Evolutionary conservation across 2,329 filamentous ascomycete species (phyloP).

Genomic region (Didymella arachidicola): DNA sequence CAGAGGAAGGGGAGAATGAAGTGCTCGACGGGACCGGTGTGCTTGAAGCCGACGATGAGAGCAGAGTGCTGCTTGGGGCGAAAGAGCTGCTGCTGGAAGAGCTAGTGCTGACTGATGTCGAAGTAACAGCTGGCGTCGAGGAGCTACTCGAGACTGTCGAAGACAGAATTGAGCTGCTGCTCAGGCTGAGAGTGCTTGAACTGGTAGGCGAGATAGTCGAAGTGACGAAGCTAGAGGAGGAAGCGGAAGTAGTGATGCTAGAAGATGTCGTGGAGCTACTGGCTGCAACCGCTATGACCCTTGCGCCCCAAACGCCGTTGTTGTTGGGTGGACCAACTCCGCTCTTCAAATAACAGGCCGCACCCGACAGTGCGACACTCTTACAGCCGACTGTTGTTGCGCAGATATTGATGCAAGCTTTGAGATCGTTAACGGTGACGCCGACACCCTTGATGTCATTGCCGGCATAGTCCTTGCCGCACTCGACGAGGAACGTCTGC

Average conservation of each 20-base stretch:
- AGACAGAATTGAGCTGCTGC: not conserved
- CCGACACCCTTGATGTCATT: conserved; percentile 9
- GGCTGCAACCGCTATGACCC: not conserved
- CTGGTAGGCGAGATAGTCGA: not conserved
- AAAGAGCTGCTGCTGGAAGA: not conserved
- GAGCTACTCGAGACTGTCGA: not conserved
- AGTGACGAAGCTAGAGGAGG: not conserved
- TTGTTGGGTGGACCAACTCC: conserved; percentile 4
- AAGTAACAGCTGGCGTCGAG: not conserved
- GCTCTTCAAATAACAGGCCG: conserved; percentile 13
- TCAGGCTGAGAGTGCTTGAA: not conserved
- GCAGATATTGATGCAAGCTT: conserved; percentile 10
- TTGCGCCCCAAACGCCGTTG: conserved; percentile 11
- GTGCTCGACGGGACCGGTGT: not conserved
- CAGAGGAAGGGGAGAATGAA: not conserved
- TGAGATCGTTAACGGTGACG: conserved; percentile 5
- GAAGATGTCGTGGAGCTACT: conserved; percentile 1
- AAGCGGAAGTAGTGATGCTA: not conserved
- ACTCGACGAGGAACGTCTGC: conserved; percentile 11
- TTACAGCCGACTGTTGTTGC: conserved; percentile 5
- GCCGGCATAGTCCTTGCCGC: conserved; percentile 10
- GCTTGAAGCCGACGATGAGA: not conserved
- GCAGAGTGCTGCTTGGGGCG: not conserved
- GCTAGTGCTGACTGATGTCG: not conserved
- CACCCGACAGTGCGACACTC: conserved; percentile 14